Evolutionary conservation across 176 grass and related monocot species (phyloP).

Genomic region (Tillandsia leiboldiana): DNA sequence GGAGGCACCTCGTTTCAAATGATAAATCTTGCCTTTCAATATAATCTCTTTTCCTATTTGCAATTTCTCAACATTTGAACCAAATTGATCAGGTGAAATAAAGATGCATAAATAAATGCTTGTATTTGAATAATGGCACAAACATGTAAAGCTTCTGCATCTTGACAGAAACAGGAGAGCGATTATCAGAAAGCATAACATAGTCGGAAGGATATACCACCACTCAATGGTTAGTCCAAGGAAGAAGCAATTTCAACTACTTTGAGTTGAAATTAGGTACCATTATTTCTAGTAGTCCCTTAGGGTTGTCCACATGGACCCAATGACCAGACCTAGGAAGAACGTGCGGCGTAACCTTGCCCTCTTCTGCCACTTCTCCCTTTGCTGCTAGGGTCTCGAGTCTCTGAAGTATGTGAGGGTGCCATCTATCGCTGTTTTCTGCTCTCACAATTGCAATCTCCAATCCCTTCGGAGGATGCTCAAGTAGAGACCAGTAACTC

Average conservation of each 20-base stretch:
- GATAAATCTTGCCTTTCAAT: too few species aligned
- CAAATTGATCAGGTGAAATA: too few species aligned
- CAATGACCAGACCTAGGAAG: conserved; percentile 87
- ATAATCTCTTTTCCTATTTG: too few species aligned
- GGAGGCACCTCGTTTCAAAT: too few species aligned
- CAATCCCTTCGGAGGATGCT: conserved; percentile 64
- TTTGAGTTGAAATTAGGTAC: conserved; percentile 45
- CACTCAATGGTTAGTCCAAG: too few species aligned
- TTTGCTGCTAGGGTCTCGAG: conserved; percentile 52
- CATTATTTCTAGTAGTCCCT: conserved; percentile 79
- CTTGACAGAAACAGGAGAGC: too few species aligned
- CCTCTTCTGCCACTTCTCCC: conserved; percentile 27
- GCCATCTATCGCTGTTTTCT: conserved; percentile 84
- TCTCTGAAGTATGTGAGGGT: conserved; percentile 45
- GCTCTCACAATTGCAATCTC: conserved; percentile 78
- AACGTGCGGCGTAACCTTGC: conserved; percentile 56
- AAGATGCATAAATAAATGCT: too few species aligned
- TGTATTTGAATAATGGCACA: too few species aligned
- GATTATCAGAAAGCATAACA: too few species aligned
- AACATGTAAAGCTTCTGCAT: too few species aligned
- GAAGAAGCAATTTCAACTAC: conserved; percentile 11
- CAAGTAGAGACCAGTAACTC: conserved; percentile 65
- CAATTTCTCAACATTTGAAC: too few species aligned
- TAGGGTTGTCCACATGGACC: conserved; percentile 95
- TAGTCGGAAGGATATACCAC: too few species aligned